Evolutionary conservation across 345 rosid species (phyloP), one percentile per base, ranked within the genome.

Genomic region (Euclidium syriacum): DNA sequence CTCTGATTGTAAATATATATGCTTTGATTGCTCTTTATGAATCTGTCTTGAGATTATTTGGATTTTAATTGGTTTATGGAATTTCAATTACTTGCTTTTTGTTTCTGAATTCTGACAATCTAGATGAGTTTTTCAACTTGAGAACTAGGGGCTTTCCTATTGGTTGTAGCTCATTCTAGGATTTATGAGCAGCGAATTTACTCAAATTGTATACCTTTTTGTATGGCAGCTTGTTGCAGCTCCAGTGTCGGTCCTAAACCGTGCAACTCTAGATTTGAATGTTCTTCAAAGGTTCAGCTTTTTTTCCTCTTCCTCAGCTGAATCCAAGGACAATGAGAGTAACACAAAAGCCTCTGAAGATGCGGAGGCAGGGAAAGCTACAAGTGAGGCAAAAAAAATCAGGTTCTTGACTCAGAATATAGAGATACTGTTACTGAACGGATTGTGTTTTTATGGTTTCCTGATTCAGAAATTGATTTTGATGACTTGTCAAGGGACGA

Each of bases 401-500:
- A 75, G 88, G 82, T 81, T n/a, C 57, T 32, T 57, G 42, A 40
- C 51, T 75, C 59, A 3, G 72, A 74, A 38, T 52, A 70, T 40
- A 62, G 67, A 67, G 41, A 57, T 52, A 44, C 58, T 33, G 33
- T 58, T 33, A 14, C 77, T 76, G 77, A 85, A 79, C 69, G 49
- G 66, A 67, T 63, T 64, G 72, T 64, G 9, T 78, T 81, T 80
- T n/a, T 82, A 83, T 54, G 82, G 68, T 77, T 79, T 44, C 6
- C 84, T 71, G 95, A 83, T 76, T 72, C 86, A 0, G 95, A 87
- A 73, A 65, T 58, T 55, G 90, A 77, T 66, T 73, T n/a, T 20
- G 85, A 86, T 26, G 84, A 82, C 19, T 73, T 84, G 7, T 79
- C 97, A 19, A 71, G 42, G 71, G 97, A 81, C 38, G 95, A 90